These are phyloP conservation scores for Talaromyces sp. DNA, from an alignment of 2,329 filamentous ascomycete species.

Conservation along the genomic window DNA sequence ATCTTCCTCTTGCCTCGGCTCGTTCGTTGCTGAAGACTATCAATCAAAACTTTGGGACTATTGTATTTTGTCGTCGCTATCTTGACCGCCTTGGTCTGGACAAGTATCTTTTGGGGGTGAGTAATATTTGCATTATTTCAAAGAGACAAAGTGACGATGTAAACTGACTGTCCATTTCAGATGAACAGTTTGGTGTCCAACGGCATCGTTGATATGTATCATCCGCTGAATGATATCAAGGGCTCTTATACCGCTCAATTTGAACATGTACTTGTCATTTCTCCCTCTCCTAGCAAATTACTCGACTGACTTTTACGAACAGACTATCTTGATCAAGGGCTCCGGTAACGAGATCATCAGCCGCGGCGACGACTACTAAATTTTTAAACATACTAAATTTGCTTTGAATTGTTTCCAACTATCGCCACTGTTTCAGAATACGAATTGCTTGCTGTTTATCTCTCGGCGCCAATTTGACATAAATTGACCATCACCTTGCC, in stretches of 20 bases:
- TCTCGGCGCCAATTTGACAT: background rate
- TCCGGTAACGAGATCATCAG: constrained; percentile 38
- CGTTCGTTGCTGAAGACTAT: constrained; percentile 54
- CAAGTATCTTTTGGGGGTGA: constrained; percentile 53
- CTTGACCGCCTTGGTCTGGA: constrained; percentile 58
- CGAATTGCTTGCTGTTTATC: background rate
- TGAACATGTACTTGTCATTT: constrained; percentile 45
- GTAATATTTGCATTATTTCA: constrained; percentile 17
- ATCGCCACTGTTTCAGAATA: background rate
- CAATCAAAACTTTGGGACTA: constrained; percentile 55
- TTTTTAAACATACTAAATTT: background rate
- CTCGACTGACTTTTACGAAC: constrained; percentile 1
- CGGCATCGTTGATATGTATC: constrained; percentile 53
- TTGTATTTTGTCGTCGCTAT: constrained; percentile 58
- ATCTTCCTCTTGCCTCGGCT: constrained; percentile 47
- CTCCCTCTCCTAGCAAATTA: background rate
- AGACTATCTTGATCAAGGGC: constrained; percentile 36
- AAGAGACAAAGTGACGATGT: background rate
- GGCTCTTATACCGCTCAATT: constrained; percentile 61
- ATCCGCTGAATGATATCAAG: constrained; percentile 51
- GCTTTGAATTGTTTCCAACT: background rate
- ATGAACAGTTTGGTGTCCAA: constrained; percentile 53
- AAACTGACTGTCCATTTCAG: constrained; percentile 23
- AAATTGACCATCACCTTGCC: background rate
- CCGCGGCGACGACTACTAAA: constrained; percentile 30